Percentiles rank a stretch among this genome's conserved stretches.
phyloP scores from a whole-genome alignment of 176 grass and related monocot genomes.

The Zoysia pacifica region DNA sequence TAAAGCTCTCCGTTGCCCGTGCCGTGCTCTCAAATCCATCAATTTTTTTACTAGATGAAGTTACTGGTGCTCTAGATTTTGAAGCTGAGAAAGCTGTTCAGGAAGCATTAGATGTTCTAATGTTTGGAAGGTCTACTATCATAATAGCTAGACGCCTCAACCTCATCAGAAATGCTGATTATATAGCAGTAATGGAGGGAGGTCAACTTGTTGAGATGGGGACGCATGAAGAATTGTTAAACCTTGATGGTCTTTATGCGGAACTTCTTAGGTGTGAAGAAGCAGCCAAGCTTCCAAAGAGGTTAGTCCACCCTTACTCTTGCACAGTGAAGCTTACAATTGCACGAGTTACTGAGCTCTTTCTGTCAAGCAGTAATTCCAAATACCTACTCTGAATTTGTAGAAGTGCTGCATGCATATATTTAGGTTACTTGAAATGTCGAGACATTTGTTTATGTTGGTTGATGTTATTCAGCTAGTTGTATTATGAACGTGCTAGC shows the following conservation, averaged over 20 bases:
- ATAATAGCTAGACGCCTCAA: slow-evolving; percentile 94
- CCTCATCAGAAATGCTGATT: slow-evolving; percentile 99
- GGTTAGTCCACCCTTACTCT: slow-evolving; percentile 57
- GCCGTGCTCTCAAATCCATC: slow-evolving; percentile 97
- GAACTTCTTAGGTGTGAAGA: slow-evolving; percentile 95
- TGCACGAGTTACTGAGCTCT: not conserved
- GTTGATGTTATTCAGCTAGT: slow-evolving; percentile 15
- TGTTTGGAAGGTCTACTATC: slow-evolving; percentile 91
- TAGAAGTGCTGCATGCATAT: slow-evolving; percentile 3
- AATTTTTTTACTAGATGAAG: slow-evolving; percentile 90
- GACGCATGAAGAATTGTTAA: slow-evolving; percentile 94
- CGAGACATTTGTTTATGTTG: not conserved
- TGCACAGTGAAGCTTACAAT: slow-evolving; percentile 8
- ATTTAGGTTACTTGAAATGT: slow-evolving; percentile 1
- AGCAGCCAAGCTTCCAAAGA: slow-evolving; percentile 89
- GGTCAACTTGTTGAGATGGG: slow-evolving; percentile 99
- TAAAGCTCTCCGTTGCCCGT: slow-evolving; percentile 96
- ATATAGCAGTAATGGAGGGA: slow-evolving; percentile 98
- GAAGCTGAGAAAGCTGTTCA: slow-evolving; percentile 95
- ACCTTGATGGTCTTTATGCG: slow-evolving; percentile 89
- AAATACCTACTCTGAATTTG: slow-evolving; percentile 24
- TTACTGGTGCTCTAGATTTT: slow-evolving; percentile 98
- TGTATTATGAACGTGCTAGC: not conserved
- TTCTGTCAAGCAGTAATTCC: slow-evolving; percentile 25
- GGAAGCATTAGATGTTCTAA: slow-evolving; percentile 88